Conservation (phyloP, 805 yeast genomes). For the Metschnikowia gelsemii region DNA sequence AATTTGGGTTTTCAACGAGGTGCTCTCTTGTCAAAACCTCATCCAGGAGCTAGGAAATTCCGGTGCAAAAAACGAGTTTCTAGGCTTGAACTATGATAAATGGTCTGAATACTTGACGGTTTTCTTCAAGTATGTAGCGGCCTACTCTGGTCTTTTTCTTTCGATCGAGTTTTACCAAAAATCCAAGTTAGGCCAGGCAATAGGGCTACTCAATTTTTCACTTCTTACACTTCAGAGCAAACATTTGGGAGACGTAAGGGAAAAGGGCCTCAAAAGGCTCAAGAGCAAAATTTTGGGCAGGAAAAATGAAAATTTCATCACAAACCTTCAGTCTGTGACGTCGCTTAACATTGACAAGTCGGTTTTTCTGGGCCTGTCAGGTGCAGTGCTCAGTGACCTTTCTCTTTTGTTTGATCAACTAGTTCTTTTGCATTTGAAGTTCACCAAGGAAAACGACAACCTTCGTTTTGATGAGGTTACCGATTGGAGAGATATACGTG, state of each 20-base stretch:
- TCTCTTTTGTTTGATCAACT: conserved; percentile 42
- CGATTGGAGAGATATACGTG: conserved; percentile 34
- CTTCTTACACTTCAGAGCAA: conserved; percentile 39
- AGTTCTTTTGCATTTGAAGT: conserved; percentile 40
- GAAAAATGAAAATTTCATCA: conserved; percentile 33
- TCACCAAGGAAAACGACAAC: conserved; percentile 43
- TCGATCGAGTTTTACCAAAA: conserved; percentile 47
- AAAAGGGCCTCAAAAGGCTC: conserved; percentile 22
- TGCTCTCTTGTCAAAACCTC: conserved; percentile 25
- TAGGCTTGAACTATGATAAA: conserved; percentile 13
- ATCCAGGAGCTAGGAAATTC: conserved; percentile 14
- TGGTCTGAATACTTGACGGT: conserved; percentile 35
- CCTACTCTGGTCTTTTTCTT: conserved; percentile 46
- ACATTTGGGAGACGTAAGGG: conserved; percentile 13
- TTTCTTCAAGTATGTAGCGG: conserved; percentile 36
- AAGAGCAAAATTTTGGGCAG: conserved; percentile 29
- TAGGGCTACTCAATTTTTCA: conserved; percentile 43
- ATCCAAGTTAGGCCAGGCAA: conserved; percentile 44
- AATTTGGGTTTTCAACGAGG: conserved; percentile 38
- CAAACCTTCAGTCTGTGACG: conserved; percentile 34
- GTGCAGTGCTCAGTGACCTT: conserved; percentile 37
- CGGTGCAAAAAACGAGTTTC: conserved; percentile 8
- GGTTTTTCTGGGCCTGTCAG: conserved; percentile 34
- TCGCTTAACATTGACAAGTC: conserved; percentile 36
- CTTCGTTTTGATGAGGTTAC: conserved; percentile 37